Percentiles rank a stretch among this genome's conserved stretches.
phyloP scores from a whole-genome alignment of 2,329 filamentous ascomycete species.

The Cladosporium phlei region DNA sequence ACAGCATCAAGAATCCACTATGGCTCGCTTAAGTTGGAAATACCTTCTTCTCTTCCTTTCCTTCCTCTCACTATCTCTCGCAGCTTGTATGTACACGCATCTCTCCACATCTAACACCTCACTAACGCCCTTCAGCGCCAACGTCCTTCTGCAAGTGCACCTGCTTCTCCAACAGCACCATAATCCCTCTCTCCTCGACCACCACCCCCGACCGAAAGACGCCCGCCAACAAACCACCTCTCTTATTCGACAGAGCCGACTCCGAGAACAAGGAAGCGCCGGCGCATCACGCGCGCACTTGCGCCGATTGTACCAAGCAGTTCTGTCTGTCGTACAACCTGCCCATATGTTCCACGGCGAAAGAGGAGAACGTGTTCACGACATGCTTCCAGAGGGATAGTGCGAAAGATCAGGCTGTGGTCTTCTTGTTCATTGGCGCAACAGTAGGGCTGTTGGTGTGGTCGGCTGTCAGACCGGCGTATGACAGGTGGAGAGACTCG shows the following conservation, averaged over 20 bases:
- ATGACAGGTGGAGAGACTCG: constrained; percentile 44
- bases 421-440: constrained; percentile 61
- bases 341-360: constrained; percentile 58
- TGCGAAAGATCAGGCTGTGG: constrained; percentile 62
- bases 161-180: constrained; percentile 63
- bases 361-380: constrained; percentile 62
- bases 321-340: constrained; percentile 61
- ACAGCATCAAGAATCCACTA: not conserved
- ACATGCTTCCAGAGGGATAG: constrained; percentile 66
- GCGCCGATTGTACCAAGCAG: constrained; percentile 63
- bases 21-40: constrained; percentile 20
- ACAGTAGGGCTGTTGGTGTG: constrained; percentile 58
- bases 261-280: constrained; percentile 22
- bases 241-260: constrained; percentile 19
- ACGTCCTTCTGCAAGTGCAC: constrained; percentile 70
- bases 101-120: not conserved
- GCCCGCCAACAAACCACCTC: constrained; percentile 13
- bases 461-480: constrained; percentile 57
- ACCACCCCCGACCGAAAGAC: constrained; percentile 21
- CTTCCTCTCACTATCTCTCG: constrained; percentile 37
- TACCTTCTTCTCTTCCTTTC: constrained; percentile 26
- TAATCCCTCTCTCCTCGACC: constrained; percentile 55
- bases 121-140: constrained; percentile 35
- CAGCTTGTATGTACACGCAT: constrained; percentile 37
- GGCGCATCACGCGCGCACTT: constrained; percentile 41